Evolutionary conservation across 805 yeast species (phyloP).

Genomic region (Yarrowia alimentaria): DNA sequence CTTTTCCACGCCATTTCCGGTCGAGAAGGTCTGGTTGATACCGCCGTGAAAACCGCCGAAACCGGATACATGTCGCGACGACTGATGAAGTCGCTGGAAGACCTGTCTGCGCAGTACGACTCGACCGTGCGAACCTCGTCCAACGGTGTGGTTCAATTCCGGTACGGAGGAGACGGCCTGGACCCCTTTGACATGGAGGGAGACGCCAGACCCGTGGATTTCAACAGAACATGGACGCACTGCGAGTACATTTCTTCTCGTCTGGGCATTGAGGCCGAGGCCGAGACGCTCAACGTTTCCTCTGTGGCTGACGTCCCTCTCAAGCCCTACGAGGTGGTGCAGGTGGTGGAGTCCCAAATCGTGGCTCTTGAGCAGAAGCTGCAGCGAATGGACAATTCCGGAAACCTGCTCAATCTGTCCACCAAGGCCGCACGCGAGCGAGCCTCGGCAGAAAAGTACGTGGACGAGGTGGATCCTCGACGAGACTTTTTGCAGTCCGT

Average conservation of each 20-base stretch:
- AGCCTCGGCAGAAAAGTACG: conserved; percentile 52
- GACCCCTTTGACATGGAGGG: conserved; percentile 99
- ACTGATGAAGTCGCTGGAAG: conserved; percentile 96
- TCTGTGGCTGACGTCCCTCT: conserved; percentile 52
- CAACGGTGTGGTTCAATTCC: conserved; percentile 95
- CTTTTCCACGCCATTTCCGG: conserved; percentile 98
- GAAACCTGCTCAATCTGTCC: conserved; percentile 46
- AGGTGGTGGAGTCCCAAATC: conserved; percentile 55
- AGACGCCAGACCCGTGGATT: conserved; percentile 94
- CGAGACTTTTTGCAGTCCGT: conserved; percentile 78
- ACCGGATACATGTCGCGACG: conserved; percentile 99
- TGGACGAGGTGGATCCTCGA: conserved; percentile 86
- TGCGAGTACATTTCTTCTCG: conserved; percentile 54
- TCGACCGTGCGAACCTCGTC: conserved; percentile 92
- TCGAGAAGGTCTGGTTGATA: conserved; percentile 98
- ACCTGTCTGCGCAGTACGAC: conserved; percentile 89
- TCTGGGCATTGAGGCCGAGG: conserved; percentile 18
- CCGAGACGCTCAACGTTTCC: conserved; percentile 46
- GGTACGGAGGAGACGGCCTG: conserved; percentile 97
- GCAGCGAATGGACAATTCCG: conserved; percentile 70
- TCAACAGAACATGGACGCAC: conserved; percentile 92
- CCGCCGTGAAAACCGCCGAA: conserved; percentile 99
- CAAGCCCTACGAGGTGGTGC: conserved; percentile 65
- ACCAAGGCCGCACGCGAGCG: conserved; percentile 41
- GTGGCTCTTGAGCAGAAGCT: conserved; percentile 59